Conservation (phyloP, 306 rosid species). For the Dalbergia cochinchinensis region DNA sequence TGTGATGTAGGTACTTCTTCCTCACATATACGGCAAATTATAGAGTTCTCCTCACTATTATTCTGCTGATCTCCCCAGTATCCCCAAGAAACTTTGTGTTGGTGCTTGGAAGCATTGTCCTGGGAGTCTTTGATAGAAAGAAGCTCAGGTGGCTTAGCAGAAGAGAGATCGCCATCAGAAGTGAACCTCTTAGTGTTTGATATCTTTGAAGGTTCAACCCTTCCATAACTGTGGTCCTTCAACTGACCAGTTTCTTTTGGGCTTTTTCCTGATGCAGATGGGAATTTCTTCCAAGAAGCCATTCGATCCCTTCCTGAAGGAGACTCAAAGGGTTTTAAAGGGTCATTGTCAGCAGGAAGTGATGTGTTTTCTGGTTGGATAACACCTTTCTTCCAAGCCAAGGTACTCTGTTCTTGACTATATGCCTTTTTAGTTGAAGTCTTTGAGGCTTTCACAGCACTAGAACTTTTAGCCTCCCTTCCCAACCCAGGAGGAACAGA, state of each 20-base stretch:
- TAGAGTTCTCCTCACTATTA: conserved; percentile 76
- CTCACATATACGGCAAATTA: conserved; percentile 99
- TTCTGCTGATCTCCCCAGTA: conserved; percentile 85
- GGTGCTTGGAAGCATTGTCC: conserved; percentile 87
- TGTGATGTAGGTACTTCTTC: conserved; percentile 92
- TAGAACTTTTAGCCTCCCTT: conserved; percentile 69
- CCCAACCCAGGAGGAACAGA: conserved; percentile 66
- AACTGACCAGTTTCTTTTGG: conserved; percentile 62
- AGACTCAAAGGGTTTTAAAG: conserved; percentile 64
- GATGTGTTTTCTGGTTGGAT: conserved; percentile 51
- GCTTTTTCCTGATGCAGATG: conserved; percentile 67
- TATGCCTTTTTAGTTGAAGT: conserved; percentile 78
- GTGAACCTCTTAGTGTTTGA: conserved; percentile 56
- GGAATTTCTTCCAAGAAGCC: conserved; percentile 93
- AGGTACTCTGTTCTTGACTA: conserved; percentile 86
- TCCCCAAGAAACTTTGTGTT: conserved; percentile 90
- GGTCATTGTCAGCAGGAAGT: conserved; percentile 60
- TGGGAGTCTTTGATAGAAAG: conserved; percentile 72
- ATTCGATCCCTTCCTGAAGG: conserved; percentile 73
- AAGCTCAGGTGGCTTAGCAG: conserved; percentile 73
- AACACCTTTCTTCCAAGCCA: conserved; percentile 73
- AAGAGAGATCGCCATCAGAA: conserved; percentile 65
- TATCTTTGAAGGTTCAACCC: conserved; percentile 64
- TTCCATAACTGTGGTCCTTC: conserved; percentile 71
- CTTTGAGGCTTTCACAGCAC: conserved; percentile 65